Evolutionary conservation across 768 basidiomycete genomes (phyloP).

Genomic region (Leucosporidium scottii): DNA sequence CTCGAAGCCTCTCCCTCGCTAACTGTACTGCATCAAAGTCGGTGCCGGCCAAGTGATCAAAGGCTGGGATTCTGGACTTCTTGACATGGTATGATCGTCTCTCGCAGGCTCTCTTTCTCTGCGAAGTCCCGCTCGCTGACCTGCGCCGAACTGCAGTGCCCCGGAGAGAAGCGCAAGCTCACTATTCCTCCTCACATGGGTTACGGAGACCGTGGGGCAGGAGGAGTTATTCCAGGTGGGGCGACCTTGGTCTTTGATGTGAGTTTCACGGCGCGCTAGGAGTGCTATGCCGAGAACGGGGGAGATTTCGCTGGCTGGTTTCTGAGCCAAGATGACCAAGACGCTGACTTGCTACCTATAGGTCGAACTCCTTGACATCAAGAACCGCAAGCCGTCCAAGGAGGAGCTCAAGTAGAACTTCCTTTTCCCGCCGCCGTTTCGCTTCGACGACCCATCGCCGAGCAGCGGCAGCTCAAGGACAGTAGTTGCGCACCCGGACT

Average conservation of each 20-base stretch:
- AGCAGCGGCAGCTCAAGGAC: too few relatives aligned
- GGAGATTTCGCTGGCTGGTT: too few relatives aligned
- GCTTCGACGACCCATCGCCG: too few relatives aligned
- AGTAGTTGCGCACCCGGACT: too few relatives aligned
- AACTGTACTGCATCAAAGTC: neutral
- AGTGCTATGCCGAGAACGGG: neutral
- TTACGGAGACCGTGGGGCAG: constrained; percentile 44
- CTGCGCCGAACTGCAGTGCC: constrained; percentile 22
- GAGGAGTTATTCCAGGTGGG: constrained; percentile 43
- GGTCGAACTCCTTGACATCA: constrained; percentile 42
- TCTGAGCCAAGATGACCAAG: neutral
- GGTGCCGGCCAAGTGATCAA: constrained; percentile 24
- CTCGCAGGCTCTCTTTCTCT: too few relatives aligned
- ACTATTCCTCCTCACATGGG: constrained; percentile 43
- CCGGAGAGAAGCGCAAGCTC: constrained; percentile 33
- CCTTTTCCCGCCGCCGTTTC: too few relatives aligned
- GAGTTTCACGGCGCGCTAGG: neutral
- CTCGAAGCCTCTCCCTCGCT: neutral
- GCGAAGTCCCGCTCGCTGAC: constrained; percentile 41
- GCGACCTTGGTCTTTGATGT: constrained; percentile 43
- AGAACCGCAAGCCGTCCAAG: constrained; percentile 32
- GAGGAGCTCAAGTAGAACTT: constrained; percentile 17
- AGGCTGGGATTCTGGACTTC: constrained; percentile 22
- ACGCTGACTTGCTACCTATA: neutral
- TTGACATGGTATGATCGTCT: constrained; percentile 11